A percentile compares a stretch with the other conserved stretches of the same genome.
Evolutionary conservation across 805 yeast genomes (phyloP).

Genomic region (Kuraishia piskuri): DNA sequence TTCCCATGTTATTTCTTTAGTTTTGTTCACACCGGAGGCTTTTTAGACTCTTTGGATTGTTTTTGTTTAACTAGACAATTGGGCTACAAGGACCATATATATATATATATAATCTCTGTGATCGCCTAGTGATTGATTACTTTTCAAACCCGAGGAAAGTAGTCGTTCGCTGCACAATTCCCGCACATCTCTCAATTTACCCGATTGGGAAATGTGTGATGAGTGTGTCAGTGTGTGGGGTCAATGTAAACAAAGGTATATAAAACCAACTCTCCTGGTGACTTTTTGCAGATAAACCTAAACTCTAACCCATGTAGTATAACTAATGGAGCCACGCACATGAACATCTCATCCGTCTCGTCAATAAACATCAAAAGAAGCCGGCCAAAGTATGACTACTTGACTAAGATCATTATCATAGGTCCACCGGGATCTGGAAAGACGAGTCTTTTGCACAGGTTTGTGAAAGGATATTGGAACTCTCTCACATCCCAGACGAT

Average conservation of each 20-base stretch:
- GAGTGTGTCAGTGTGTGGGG: neutral
- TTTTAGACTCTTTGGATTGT: no score
- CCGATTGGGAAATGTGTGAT: constrained; percentile 3
- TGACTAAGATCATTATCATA: constrained; percentile 31
- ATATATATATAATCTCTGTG: no score
- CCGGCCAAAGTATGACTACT: constrained; percentile 22
- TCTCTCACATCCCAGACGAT: constrained; percentile 25
- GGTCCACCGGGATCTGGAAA: constrained; percentile 37
- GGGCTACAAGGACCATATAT: no score
- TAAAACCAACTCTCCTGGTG: neutral
- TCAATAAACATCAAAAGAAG: constrained; percentile 9
- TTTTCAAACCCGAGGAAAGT: constrained; percentile 19
- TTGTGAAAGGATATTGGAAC: constrained; percentile 20
- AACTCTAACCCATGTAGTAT: no score
- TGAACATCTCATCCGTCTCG: constrained; percentile 2
- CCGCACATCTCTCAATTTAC: constrained; percentile 2
- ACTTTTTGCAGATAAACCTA: no score
- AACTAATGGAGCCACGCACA: no score
- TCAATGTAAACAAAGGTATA: neutral
- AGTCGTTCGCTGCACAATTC: constrained; percentile 10
- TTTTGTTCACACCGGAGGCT: no score
- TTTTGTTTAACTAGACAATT: no score
- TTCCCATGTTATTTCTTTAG: constrained; percentile 22
- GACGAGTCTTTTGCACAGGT: constrained; percentile 30
- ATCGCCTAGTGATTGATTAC: no score